These are phyloP conservation scores for Colletotrichum sp. DNA, from an alignment of 2,329 filamentous ascomycete species.

Conservation along the genomic window DNA sequence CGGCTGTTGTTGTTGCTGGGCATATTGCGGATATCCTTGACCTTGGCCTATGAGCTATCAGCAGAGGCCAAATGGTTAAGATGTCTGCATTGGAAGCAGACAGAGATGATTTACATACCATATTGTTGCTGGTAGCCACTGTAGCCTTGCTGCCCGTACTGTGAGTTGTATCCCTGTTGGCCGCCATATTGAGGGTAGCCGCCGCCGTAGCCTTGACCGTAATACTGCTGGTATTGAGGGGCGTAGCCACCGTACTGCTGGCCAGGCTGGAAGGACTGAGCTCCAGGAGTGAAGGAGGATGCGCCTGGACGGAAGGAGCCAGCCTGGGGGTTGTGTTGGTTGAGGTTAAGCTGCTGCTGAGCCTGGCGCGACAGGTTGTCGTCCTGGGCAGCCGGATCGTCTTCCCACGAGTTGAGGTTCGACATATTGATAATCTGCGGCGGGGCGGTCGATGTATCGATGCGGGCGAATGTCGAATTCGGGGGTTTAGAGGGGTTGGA, in stretches of 20 bases:
- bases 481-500: background rate
- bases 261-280: slow-evolving; percentile 73
- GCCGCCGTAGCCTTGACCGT: slow-evolving; percentile 53
- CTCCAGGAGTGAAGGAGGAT: slow-evolving; percentile 75
- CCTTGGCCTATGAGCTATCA: slow-evolving; percentile 20
- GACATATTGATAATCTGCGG: slow-evolving; percentile 65
- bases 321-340: slow-evolving; percentile 53
- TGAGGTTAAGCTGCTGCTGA: slow-evolving; percentile 77
- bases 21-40: slow-evolving; percentile 54
- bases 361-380: slow-evolving; percentile 79
- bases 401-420: slow-evolving; percentile 94
- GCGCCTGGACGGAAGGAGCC: slow-evolving; percentile 55
- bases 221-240: slow-evolving; percentile 61
- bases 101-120: slow-evolving; percentile 12
- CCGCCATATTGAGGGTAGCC: slow-evolving; percentile 62
- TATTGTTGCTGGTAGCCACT: slow-evolving; percentile 48
- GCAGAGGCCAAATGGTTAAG: background rate
- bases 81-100: background rate
- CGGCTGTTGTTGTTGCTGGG: slow-evolving; percentile 49
- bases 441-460: background rate
- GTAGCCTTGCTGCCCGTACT: slow-evolving; percentile 48
- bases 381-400: slow-evolving; percentile 79
- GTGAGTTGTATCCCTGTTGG: slow-evolving; percentile 43
- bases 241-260: slow-evolving; percentile 67
- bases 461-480: background rate